Evolutionary conservation across 2,329 filamentous ascomycete species (phyloP), one percentile per base, ranked within the genome.

Genomic region (Dichotomopilus funicola): DNA sequence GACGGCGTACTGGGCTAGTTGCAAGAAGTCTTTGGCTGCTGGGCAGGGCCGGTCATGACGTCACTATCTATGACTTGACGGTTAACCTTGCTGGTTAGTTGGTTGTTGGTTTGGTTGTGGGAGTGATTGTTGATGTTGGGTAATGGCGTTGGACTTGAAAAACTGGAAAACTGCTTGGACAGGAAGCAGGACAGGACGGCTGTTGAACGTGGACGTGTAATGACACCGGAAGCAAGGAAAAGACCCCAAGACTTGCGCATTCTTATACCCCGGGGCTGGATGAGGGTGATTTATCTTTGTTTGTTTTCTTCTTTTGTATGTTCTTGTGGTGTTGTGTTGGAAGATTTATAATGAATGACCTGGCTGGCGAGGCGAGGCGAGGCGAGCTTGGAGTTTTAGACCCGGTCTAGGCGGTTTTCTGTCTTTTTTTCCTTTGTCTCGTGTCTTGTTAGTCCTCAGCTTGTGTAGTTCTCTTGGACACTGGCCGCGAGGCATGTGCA

Each of bases 1-100:
- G 0, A 73, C 76, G 51, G 81, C 80, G 12, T 86, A 86, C 64
- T 85, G 51, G 51, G 37, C 45, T 41, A 53, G 45, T 44, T 56
- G 54, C 41, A 53, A 53, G 27, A 53, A 41, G 35, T 42, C 37
- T 36, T 13, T 53, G 51, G 51, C 13, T 40, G 34, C 41, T 27
- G 40, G 10, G 40, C 11, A 13, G 40, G 11, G 6, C 40, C 11
- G 40, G 40, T 1, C 11, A 6, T 8, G 40, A 13, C 10, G 40
- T 11, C 6, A 12, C 6, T 42, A 13, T 27, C 19, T 27, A 27
- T 27, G 19, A 27, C 19, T 27, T 27, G 19, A 27, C 19, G 19
- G 19, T 27, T 27, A 27, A 27, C 19, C 19, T 27, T 27, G 19
- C 2, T 27, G 19, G 19, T 27, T 27, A 27, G 19, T 27, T 27